Evolutionary conservation across 208 protist genomes (phyloP), one percentile per base, ranked within the genome.

Genomic region (Porcisia deanei): DNA sequence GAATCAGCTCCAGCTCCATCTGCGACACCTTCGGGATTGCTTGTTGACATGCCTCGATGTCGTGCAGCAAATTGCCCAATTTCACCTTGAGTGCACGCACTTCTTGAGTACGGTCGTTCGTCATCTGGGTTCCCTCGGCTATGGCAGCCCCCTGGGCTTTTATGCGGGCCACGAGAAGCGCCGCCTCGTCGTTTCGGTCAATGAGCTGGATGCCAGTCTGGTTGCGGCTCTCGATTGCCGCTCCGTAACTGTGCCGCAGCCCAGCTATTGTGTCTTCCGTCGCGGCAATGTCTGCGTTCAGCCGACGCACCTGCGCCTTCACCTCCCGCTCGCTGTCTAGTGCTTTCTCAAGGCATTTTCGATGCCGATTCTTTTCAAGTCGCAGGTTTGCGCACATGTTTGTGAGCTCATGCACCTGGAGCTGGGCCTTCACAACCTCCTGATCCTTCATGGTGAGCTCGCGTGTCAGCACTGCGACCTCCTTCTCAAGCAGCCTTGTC

Each of bases 161-260:
- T 10, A 92, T 82, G 73, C 98, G 98, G 77, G 98, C 97, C 73
- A 97, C 85, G 41, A 99, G 85, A 49, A 99, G 97, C 76, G 93
- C 96, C 25, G 98, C 87, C 83, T 99, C 97, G 80, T 99, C 97
- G 82, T 99, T 99, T 55, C 97, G 88, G 80, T 99, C 98, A 79
- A 99, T 97, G 45, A 99, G 86, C 80, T 98, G 96, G 54, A 99
- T 90, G n/a, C 98, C 98, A 57, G 94, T 90, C 75, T 95, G 89
- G 77, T 99, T 99, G 72, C 98, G 87, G 20, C 83, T 88, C 76
- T 98, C 96, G 30, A 99, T 86, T 16, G 92, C 91, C 2, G 81
- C 60, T 74, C 97, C 91, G 83, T 99, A 99, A 41, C 57, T 72
- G 37, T 75, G 52, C 75, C 94, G 94, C n/a, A 99, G 82, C 52